Conservation (phyloP, 495 filamentous ascomycete genomes). For the Trichoderma erinaceum region DNA sequence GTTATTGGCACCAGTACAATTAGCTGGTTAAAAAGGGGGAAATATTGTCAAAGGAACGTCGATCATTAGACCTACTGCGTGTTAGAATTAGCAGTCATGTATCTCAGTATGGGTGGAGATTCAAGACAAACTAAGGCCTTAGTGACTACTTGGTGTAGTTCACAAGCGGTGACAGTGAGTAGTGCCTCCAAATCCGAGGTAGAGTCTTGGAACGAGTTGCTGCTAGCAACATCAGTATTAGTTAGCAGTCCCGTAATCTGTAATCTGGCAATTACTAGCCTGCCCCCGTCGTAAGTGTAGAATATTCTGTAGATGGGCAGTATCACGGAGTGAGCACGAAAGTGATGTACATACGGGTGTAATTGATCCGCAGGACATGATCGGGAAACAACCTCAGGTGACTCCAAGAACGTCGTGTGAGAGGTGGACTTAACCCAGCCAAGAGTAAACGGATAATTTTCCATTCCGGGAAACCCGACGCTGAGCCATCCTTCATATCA, state of each 20-base stretch:
- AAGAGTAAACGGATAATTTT: background rate
- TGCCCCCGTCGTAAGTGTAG: background rate
- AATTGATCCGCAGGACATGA: background rate
- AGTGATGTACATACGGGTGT: background rate
- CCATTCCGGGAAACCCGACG: conserved; percentile 2
- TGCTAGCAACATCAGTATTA: background rate
- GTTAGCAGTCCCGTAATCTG: background rate
- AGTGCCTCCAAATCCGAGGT: background rate
- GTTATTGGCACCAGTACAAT: background rate
- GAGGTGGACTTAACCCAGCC: background rate
- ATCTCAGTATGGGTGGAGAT: background rate
- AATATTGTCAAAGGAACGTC: background rate
- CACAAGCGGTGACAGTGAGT: too few relatives aligned
- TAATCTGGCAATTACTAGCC: background rate
- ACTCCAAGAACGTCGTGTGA: background rate
- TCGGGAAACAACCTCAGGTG: conserved; percentile 3
- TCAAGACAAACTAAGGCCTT: background rate
- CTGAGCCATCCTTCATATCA: background rate
- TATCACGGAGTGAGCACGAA: background rate
- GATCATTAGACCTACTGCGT: background rate
- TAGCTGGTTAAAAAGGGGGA: background rate
- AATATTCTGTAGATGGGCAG: background rate
- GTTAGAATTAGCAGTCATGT: background rate
- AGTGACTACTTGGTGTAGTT: background rate
- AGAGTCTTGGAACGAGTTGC: background rate